phyloP scores from a whole-genome alignment of 176 grass and related monocot species.

The Aegilops umbellulata region DNA sequence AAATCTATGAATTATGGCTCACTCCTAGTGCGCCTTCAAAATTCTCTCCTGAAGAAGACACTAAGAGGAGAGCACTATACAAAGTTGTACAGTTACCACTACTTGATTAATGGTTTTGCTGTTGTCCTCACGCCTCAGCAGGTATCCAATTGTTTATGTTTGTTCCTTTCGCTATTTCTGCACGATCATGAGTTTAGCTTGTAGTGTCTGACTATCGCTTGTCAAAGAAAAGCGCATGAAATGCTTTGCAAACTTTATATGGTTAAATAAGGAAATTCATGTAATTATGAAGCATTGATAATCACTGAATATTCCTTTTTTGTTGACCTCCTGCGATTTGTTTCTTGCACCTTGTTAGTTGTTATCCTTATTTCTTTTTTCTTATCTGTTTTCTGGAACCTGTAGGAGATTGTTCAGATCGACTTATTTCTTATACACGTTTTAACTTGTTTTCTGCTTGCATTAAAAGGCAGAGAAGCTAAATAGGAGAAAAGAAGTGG shows the following conservation, averaged over 20 bases:
- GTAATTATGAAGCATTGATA: neutral
- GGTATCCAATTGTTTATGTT: conserved; percentile 41
- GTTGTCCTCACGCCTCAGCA: conserved; percentile 82
- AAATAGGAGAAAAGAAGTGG: conserved; percentile 73
- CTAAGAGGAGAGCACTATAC: conserved; percentile 74
- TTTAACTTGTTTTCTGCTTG: conserved; percentile 45
- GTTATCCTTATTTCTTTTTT: neutral
- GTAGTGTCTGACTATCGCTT: neutral
- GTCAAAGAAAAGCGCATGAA: neutral
- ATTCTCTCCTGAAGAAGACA: conserved; percentile 83
- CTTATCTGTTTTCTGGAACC: neutral
- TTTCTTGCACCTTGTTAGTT: neutral
- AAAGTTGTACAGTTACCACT: conserved; percentile 94
- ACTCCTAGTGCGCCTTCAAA: conserved; percentile 69
- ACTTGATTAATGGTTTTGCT: conserved; percentile 97
- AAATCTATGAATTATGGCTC: conserved; percentile 70
- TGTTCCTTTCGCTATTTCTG: conserved; percentile 20
- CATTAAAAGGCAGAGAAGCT: conserved; percentile 78
- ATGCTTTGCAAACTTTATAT: neutral
- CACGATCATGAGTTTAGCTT: neutral
- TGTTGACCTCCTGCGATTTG: neutral
- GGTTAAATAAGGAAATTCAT: neutral
- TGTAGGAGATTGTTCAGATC: conserved; percentile 4
- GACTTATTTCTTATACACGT: neutral
- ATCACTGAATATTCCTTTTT: too few relatives aligned